These are phyloP conservation scores for Diaporthe aspalathi DNA, from an alignment of 2,329 filamentous ascomycete species.

Conservation along the genomic window DNA sequence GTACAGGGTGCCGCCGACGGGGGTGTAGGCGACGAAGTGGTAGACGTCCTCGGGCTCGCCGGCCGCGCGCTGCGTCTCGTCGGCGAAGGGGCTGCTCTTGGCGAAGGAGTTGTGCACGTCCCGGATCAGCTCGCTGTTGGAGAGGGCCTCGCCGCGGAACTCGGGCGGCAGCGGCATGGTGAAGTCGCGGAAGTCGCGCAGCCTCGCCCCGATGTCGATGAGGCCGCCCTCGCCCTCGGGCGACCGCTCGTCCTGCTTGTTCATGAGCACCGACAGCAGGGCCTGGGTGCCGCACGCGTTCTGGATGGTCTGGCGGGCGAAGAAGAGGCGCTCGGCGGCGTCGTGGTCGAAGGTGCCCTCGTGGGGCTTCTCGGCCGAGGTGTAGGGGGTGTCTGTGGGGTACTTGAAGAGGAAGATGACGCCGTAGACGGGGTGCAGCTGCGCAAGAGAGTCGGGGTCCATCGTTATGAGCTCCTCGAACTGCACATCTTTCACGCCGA, in stretches of 20 bases:
- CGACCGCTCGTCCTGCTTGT: conserved; percentile 69
- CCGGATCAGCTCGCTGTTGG: conserved; percentile 75
- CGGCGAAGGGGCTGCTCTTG: conserved; percentile 87
- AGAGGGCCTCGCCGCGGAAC: conserved; percentile 70
- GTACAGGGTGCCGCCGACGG: conserved; percentile 83
- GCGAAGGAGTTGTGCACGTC: conserved; percentile 92
- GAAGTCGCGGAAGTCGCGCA: conserved; percentile 88
- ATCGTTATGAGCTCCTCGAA: conserved; percentile 96
- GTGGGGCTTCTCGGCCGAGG: conserved; percentile 70
- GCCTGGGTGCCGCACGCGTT: conserved; percentile 98
- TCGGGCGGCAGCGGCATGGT: conserved; percentile 85
- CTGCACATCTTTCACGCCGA: conserved; percentile 93
- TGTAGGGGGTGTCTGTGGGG: conserved; percentile 75
- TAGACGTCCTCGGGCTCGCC: conserved; percentile 87
- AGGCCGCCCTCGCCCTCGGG: conserved; percentile 49
- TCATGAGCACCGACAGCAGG: conserved; percentile 89
- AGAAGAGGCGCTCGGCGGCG: conserved; percentile 85
- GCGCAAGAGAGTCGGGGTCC: conserved; percentile 78
- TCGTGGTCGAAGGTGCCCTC: conserved; percentile 85
- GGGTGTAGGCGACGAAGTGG: conserved; percentile 96
- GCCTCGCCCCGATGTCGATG: conserved; percentile 77
- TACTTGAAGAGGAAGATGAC: conserved; percentile 99
- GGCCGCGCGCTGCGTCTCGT: conserved; percentile 82
- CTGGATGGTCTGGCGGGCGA: conserved; percentile 96
- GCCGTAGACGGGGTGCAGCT: conserved; percentile 85